These are phyloP conservation scores for Mortierella sp. DNA, from an alignment of 371 early-diverging fungal species.

Conservation along the genomic window DNA sequence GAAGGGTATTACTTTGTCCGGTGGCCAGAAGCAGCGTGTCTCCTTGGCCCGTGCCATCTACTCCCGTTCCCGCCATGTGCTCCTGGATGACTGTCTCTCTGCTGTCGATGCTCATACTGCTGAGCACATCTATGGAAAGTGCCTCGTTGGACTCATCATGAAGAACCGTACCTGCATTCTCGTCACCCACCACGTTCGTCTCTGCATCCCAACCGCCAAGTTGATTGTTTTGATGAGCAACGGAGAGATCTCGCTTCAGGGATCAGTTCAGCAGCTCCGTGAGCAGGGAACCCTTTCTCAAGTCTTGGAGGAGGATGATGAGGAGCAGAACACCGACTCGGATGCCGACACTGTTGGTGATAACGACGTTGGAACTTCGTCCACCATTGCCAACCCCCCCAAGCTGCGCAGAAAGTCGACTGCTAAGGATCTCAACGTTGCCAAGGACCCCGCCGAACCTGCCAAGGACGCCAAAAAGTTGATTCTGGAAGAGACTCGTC, in stretches of 20 bases:
- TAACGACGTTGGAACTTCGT: constrained; percentile 45
- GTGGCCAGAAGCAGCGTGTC: constrained; percentile 87
- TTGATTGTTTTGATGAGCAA: constrained; percentile 74
- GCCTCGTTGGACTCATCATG: constrained; percentile 81
- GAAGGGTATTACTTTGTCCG: constrained; percentile 82
- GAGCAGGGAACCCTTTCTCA: constrained; percentile 57
- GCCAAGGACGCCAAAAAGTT: constrained; percentile 60
- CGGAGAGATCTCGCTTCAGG: constrained; percentile 64
- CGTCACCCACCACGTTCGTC: constrained; percentile 89
- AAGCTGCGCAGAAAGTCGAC: constrained; percentile 46
- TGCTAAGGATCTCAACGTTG: constrained; percentile 25
- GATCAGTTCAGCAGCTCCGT: constrained; percentile 62
- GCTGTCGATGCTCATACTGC: constrained; percentile 93
- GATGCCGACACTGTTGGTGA: constrained; percentile 40
- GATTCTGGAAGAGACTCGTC: constrained; percentile 62
- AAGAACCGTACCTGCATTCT: constrained; percentile 83
- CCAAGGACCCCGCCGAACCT: constrained; percentile 10
- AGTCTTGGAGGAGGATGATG: constrained; percentile 64
- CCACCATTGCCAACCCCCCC: constrained; percentile 26
- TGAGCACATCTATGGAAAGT: constrained; percentile 80
- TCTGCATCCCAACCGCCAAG: constrained; percentile 78
- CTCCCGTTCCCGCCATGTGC: constrained; percentile 75
- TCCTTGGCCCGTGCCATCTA: constrained; percentile 90
- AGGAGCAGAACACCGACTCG: constrained; percentile 35
- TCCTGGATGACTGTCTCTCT: constrained; percentile 89